These are phyloP conservation scores for Acanthamoeba castellanii DNA, from an alignment of 208 protist genomes.

Conservation along the genomic window DNA sequence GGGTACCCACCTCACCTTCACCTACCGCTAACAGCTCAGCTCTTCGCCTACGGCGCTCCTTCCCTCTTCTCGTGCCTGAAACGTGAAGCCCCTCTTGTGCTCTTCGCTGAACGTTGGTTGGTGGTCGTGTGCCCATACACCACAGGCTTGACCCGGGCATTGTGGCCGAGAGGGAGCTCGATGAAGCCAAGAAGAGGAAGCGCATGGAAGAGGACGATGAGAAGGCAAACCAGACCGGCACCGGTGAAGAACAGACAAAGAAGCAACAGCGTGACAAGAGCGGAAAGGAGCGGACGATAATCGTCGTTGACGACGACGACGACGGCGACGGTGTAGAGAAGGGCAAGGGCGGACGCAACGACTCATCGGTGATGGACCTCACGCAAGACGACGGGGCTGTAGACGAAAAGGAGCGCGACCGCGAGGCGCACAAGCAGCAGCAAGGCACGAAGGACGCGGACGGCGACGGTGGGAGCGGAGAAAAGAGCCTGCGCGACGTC, in stretches of 20 bases:
- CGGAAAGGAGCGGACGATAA: not conserved
- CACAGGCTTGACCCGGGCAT: slow-evolving; percentile 13
- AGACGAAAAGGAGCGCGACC: not conserved
- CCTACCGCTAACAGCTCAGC: not conserved
- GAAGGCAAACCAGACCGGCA: not conserved
- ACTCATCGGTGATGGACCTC: not conserved
- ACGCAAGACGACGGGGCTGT: not conserved
- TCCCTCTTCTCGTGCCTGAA: not conserved
- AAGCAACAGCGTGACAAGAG: not conserved
- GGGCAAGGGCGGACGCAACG: not conserved
- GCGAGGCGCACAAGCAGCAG: not conserved
- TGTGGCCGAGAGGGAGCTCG: slow-evolving; percentile 1
- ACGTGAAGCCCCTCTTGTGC: too few relatives aligned
- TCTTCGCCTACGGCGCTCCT: not conserved
- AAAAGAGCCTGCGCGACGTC: slow-evolving; percentile 33
- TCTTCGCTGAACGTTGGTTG: too few relatives aligned
- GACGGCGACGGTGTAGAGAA: not conserved
- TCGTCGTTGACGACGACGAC: not conserved
- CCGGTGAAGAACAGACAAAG: not conserved
- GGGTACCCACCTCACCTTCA: not conserved
- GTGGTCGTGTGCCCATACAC: not conserved
- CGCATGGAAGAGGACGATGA: not conserved
- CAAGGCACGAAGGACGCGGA: not conserved
- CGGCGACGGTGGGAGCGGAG: not conserved
- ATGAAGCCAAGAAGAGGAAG: slow-evolving; percentile 1